phyloP scores from a whole-genome alignment of 2,329 filamentous ascomycete genomes.

The Colletotrichum sp. region DNA sequence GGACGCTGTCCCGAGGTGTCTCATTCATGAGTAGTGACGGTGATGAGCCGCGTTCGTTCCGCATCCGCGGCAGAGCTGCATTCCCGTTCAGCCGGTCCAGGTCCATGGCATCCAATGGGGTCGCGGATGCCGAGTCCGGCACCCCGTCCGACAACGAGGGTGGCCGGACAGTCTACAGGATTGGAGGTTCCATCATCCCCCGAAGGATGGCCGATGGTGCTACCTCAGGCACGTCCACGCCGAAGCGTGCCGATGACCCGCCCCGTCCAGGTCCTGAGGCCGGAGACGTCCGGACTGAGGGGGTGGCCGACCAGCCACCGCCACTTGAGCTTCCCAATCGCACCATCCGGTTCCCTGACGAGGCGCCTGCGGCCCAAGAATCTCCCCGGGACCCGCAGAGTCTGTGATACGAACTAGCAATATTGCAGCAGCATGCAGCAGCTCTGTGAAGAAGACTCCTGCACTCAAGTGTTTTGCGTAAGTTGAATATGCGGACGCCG shows the following conservation, averaged over 20 bases:
- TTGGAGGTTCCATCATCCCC: slow-evolving; percentile 45
- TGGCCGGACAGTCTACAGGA: slow-evolving; percentile 36
- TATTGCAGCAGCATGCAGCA: background rate
- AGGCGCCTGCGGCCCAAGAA: slow-evolving; percentile 22
- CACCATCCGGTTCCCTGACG: slow-evolving; percentile 51
- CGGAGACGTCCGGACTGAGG: background rate
- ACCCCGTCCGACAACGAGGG: background rate
- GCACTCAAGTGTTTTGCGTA: background rate
- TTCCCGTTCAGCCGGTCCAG: slow-evolving; percentile 23
- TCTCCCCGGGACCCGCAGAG: background rate
- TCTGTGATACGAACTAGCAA: background rate
- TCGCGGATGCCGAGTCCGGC: slow-evolving; percentile 1
- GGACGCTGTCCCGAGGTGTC: slow-evolving; percentile 54
- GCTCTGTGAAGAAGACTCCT: background rate
- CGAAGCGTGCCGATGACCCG: background rate
- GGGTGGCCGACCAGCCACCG: slow-evolving; percentile 25
- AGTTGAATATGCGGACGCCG: background rate
- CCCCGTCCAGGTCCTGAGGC: background rate
- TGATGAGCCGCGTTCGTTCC: slow-evolving; percentile 27
- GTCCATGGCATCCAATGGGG: background rate
- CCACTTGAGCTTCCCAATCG: slow-evolving; percentile 28
- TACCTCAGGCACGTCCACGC: background rate
- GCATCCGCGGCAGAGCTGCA: slow-evolving; percentile 32
- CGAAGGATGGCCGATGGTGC: background rate
- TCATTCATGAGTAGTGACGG: slow-evolving; percentile 25